Evolutionary conservation across 2,329 filamentous ascomycete species (phyloP), one percentile per base, ranked within the genome.

Genomic region (Coniochaeta sp.): DNA sequence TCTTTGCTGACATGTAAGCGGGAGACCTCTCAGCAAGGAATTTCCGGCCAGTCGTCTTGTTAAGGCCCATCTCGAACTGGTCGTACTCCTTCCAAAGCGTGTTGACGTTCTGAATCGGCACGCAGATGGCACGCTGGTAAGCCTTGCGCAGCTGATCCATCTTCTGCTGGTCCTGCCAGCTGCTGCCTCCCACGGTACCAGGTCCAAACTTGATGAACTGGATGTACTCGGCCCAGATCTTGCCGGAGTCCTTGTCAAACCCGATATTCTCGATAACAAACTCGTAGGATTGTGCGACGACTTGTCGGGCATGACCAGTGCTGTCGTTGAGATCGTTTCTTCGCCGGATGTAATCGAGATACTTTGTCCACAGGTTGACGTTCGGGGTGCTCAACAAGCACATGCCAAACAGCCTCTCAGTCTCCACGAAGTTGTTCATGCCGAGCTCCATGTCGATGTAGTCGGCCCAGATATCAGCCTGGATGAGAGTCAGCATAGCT

Each of bases 101-200:
- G 62, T 92, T 89, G 48, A 95, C 82, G 28, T 86, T 87, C 51
- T 86, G 82, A 56, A 90, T 95, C 4, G 95, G 95, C 33, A 96
- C 82, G 58, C 83, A 85, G 53, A 96, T 89, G 13, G 92, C 92
- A 50, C 86, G 86, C 62, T 96, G 91, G 66, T 96, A 99, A 1
- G 89, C 88, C 66, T 95, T 95, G 54, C 94, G 86, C 49, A 99
- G 72, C 59, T 88, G 77, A 61, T 99, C 94, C 87, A 96, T 95
- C 76, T 99, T 99, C 65, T 97, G 94, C 70, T 92, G 88, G 64
- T 97, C 94, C 68, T 97, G 91, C 95, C 94, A 99, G 53, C 82
- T 85, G 53, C 78, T 85, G 40, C 92, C 94, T 24, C 91, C 92
- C 53, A 94, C 81, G 53, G 83, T 83, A 6, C 94, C 94, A 1